phyloP scores from a whole-genome alignment of 805 yeast species.

The Yamadazyma nakazawae region DNA sequence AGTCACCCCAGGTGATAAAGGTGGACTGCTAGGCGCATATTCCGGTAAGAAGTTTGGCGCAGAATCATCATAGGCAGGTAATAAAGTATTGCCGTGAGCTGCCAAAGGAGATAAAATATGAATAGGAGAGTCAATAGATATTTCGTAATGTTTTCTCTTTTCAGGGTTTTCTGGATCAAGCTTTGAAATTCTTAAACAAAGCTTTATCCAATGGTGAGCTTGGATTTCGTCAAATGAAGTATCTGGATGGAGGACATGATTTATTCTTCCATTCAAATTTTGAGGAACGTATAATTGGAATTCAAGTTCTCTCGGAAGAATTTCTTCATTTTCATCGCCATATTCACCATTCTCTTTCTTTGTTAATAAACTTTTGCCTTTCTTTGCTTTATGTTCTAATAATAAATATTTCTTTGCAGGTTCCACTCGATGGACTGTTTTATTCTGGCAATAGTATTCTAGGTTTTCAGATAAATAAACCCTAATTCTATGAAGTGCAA shows the following conservation, averaged over 20 bases:
- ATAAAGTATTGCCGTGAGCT: constrained; percentile 73
- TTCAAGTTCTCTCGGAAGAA: constrained; percentile 75
- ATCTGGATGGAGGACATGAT: constrained; percentile 68
- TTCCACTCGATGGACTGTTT: constrained; percentile 88
- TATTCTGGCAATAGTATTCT: constrained; percentile 84
- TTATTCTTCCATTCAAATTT: constrained; percentile 50
- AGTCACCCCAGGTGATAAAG: constrained; percentile 53
- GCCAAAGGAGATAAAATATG: constrained; percentile 75
- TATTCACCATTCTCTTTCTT: constrained; percentile 28
- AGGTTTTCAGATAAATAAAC: constrained; percentile 83
- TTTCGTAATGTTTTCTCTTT: constrained; percentile 88
- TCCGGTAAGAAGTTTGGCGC: constrained; percentile 20
- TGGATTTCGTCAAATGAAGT: constrained; percentile 77
- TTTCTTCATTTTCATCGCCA: constrained; percentile 47
- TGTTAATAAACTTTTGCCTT: constrained; percentile 47
- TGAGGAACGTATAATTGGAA: constrained; percentile 85
- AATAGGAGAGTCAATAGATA: constrained; percentile 91
- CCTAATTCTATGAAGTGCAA: constrained; percentile 80
- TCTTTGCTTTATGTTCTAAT: constrained; percentile 71
- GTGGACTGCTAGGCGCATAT: constrained; percentile 38
- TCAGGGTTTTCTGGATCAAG: constrained; percentile 49
- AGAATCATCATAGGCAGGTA: constrained; percentile 62
- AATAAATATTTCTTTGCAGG: constrained; percentile 79
- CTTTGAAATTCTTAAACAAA: constrained; percentile 75
- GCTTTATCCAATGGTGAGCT: constrained; percentile 93